phyloP scores from a whole-genome alignment of 768 basidiomycete species.

The Tubosaeta sp. region DNA sequence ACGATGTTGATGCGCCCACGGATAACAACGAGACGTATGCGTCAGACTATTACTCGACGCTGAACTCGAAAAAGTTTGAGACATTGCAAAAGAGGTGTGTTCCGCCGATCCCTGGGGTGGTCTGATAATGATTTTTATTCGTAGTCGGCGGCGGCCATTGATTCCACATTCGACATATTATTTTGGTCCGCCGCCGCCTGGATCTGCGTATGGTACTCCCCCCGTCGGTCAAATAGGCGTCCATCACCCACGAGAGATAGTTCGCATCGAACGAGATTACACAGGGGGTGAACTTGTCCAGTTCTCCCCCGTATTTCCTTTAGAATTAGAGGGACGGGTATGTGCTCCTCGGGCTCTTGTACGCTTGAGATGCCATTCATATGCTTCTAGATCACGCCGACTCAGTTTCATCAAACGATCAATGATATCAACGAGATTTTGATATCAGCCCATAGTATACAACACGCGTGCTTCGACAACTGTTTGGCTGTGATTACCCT shows the following conservation, averaged over 20 bases:
- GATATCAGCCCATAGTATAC: conserved; percentile 79
- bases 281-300: conserved; percentile 85
- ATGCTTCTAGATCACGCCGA: conserved; percentile 71
- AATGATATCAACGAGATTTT: conserved; percentile 87
- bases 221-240: conserved; percentile 84
- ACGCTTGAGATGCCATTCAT: neutral
- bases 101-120: neutral
- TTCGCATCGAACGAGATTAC: conserved; percentile 92
- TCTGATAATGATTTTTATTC: neutral
- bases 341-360: conserved; percentile 25
- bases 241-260: conserved; percentile 88
- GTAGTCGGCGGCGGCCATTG: conserved; percentile 37
- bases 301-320: conserved; percentile 83
- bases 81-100: conserved; percentile 41
- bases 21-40: conserved; percentile 31
- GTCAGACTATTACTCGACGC: conserved; percentile 41
- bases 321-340: conserved; percentile 92
- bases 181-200: conserved; percentile 73
- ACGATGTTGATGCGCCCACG: conserved; percentile 47
- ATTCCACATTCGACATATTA: conserved; percentile 83
- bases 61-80: conserved; percentile 40
- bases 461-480: conserved; percentile 74
- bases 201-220: conserved; percentile 73
- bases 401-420: conserved; percentile 85
- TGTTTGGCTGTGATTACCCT: conserved; percentile 71